These are phyloP conservation scores for Nicotiana undulata DNA, from an alignment of 257 asterid genomes.

Conservation along the genomic window DNA sequence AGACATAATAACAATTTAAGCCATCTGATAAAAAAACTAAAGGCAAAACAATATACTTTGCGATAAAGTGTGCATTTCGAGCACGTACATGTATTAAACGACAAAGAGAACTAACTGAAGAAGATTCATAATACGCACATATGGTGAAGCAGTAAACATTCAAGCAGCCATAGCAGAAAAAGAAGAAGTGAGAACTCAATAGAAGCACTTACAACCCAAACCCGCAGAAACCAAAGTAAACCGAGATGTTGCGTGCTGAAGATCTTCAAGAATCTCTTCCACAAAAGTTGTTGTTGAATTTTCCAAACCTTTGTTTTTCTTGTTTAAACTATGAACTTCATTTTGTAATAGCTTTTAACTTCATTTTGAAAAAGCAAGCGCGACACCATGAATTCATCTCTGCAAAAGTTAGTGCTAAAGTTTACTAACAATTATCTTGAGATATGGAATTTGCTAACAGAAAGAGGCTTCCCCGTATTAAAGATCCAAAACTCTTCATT, in stretches of 20 bases:
- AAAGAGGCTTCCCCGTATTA: background rate
- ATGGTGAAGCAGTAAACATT: no score
- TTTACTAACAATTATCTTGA: background rate
- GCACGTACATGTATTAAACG: no score
- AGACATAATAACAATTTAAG: no score
- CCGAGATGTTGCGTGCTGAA: constrained; percentile 12
- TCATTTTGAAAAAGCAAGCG: constrained; percentile 28
- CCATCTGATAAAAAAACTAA: no score
- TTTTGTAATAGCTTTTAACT: constrained; percentile 19
- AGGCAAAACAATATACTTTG: no score
- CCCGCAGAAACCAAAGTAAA: background rate
- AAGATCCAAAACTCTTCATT: background rate
- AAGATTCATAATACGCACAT: no score
- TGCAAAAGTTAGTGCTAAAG: background rate
- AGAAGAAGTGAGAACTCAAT: no score
- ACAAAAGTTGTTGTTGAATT: constrained; percentile 26
- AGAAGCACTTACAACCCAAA: no score
- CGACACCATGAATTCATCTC: constrained; percentile 17
- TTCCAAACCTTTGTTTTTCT: constrained; percentile 20
- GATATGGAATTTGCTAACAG: background rate
- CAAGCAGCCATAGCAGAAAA: no score
- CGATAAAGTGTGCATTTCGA: no score
- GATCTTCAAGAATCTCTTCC: constrained; percentile 35
- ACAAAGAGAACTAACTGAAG: no score
- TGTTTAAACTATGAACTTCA: constrained; percentile 17